Evolutionary conservation across 2,329 filamentous ascomycete species (phyloP).

Genomic region (Myriosclerotinia curreyana): DNA sequence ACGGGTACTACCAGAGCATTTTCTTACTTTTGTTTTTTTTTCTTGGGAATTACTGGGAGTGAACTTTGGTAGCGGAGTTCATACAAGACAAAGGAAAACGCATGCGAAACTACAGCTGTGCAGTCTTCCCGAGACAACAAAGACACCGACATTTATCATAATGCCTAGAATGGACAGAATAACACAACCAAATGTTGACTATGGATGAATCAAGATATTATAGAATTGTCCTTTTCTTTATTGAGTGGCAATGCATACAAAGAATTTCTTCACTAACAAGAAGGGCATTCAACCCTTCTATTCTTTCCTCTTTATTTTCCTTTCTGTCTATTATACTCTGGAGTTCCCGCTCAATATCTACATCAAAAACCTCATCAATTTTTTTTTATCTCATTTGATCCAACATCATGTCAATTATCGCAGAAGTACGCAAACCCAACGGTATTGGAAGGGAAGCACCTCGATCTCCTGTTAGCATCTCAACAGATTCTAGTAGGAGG

Average conservation of each 20-base stretch:
- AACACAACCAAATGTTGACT: slow-evolving; percentile 30
- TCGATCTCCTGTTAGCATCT: slow-evolving; percentile 35
- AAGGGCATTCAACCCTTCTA: slow-evolving; percentile 35
- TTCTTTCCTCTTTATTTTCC: slow-evolving; percentile 26
- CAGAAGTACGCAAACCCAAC: slow-evolving; percentile 25
- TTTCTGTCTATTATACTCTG: slow-evolving; percentile 24
- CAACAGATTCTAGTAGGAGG: slow-evolving; percentile 35
- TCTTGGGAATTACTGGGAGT: slow-evolving; percentile 16
- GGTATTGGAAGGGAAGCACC: slow-evolving; percentile 25
- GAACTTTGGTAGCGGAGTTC: slow-evolving; percentile 25
- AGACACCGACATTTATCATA: slow-evolving; percentile 35
- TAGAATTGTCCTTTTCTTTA: slow-evolving; percentile 38
- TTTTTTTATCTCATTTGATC: background rate
- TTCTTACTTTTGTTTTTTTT: slow-evolving; percentile 13
- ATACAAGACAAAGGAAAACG: slow-evolving; percentile 36
- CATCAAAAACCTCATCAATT: background rate
- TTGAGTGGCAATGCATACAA: slow-evolving; percentile 38
- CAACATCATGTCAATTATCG: slow-evolving; percentile 33
- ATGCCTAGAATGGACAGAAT: slow-evolving; percentile 36
- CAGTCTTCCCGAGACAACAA: slow-evolving; percentile 40
- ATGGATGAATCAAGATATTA: slow-evolving; percentile 31
- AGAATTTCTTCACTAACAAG: slow-evolving; percentile 36
- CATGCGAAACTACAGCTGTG: slow-evolving; percentile 32
- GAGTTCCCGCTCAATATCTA: background rate
- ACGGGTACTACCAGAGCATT: slow-evolving; percentile 16